phyloP scores from a whole-genome alignment of 2,329 filamentous ascomycete species.

The Fusarium sp. region DNA sequence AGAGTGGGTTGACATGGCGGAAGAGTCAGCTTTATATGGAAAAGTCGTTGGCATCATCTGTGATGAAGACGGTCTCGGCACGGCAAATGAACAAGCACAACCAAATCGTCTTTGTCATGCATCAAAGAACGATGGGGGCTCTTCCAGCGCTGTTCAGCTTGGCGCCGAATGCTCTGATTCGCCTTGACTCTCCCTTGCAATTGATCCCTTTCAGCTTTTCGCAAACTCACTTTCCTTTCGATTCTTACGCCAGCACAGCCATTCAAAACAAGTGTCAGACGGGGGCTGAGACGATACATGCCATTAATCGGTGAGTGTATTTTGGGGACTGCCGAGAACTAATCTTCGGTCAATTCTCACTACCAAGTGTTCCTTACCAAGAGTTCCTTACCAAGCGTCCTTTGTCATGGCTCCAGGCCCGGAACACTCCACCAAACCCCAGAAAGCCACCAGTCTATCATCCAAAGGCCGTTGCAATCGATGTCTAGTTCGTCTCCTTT shows the following conservation, averaged over 20 bases:
- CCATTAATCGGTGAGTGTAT: accelerated
- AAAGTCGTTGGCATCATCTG: neutral
- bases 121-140: neutral
- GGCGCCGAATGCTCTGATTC: accelerated
- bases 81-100: neutral
- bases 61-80: neutral
- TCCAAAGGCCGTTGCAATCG: neutral
- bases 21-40: neutral
- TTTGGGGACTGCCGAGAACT: neutral
- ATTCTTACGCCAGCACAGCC: neutral
- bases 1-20: accelerated
- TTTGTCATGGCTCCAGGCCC: neutral
- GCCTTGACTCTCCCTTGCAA: accelerated
- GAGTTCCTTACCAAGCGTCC: neutral
- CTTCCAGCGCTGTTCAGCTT: neutral
- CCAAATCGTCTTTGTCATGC: accelerated
- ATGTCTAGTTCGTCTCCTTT: neutral
- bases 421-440: neutral
- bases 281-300: accelerated
- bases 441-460: neutral
- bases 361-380: no score
- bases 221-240: neutral
- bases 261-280: accelerated
- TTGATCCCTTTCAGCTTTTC: no score
- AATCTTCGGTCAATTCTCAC: neutral